Percentiles rank a stretch among this genome's conserved stretches.
phyloP scores from a whole-genome alignment of 202 grass and related monocot genomes.

The Alloteropsis angusta region DNA sequence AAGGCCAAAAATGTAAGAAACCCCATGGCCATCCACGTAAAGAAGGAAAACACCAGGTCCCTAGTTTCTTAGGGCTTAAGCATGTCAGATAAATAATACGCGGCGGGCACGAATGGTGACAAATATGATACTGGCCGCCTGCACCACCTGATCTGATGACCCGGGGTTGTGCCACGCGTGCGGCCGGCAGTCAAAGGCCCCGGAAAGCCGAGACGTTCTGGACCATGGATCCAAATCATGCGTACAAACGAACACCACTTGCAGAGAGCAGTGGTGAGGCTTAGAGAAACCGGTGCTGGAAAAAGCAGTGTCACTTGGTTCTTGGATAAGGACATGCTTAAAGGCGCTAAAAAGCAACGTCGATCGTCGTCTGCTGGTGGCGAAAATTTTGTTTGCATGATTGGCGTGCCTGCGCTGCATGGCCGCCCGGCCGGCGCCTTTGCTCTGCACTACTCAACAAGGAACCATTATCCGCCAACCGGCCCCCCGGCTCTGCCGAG shows the following conservation, averaged over 20 bases:
- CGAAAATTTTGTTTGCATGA: not conserved
- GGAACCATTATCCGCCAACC: not conserved
- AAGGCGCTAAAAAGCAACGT: not conserved
- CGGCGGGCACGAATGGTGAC: not conserved
- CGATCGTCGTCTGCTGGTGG: not conserved
- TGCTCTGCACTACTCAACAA: not conserved
- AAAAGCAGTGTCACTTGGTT: not conserved
- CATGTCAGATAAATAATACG: not conserved
- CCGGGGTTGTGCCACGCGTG: not conserved
- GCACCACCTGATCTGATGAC: not conserved
- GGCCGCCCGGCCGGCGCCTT: not conserved
- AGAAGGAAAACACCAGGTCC: not conserved
- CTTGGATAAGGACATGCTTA: not conserved
- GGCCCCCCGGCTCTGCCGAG: not conserved
- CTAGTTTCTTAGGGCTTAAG: constrained; percentile 32
- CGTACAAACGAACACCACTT: not conserved
- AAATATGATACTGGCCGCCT: not conserved
- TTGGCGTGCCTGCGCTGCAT: not conserved
- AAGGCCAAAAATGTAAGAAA: not conserved
- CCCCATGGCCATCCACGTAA: not conserved
- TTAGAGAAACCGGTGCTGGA: not conserved
- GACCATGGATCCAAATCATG: not conserved
- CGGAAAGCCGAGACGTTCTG: not conserved
- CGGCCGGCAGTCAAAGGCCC: not conserved
- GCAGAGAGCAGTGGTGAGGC: too few species aligned